phyloP scores from a whole-genome alignment of 2,329 filamentous ascomycete species.

The Cercospora sp. region DNA sequence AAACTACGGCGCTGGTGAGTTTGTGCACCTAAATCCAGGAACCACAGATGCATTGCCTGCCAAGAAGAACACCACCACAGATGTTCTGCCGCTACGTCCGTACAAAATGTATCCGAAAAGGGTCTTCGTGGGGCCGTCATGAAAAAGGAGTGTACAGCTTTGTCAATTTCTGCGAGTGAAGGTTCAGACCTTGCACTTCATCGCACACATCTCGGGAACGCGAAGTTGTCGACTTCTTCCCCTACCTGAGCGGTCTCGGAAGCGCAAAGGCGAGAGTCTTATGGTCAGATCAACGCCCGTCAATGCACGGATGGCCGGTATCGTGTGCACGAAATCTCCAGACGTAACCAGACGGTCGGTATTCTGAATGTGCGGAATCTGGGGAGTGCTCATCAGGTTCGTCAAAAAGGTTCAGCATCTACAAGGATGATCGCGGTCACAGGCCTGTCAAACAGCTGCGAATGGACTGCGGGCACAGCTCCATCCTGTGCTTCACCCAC shows the following conservation, averaged over 20 bases:
- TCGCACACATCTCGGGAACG: not conserved
- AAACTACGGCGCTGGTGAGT: constrained; percentile 3
- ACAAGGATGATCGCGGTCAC: not conserved
- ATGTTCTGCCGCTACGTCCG: not conserved
- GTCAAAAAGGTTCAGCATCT: not conserved
- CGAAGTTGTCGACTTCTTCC: not conserved
- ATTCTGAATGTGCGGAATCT: not conserved
- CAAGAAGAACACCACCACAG: not conserved
- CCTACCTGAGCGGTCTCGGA: not conserved
- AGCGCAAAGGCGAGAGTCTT: not conserved
- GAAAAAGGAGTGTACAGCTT: not conserved
- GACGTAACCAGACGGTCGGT: not conserved
- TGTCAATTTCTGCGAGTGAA: not conserved
- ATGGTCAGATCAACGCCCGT: not conserved
- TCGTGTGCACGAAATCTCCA: not conserved
- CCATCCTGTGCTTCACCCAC: not conserved
- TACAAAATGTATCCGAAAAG: not conserved
- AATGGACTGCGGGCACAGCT: not conserved
- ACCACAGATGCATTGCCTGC: not conserved
- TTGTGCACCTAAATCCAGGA: not conserved
- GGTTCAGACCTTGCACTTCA: not conserved
- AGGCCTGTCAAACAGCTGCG: not conserved
- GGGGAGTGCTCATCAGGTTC: not conserved
- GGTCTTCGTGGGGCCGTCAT: not conserved
- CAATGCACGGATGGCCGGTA: not conserved